Evolutionary conservation across 305 asterid genomes (phyloP), one percentile per base, ranked within the genome.

Genomic region (Fraxinus greggii): DNA sequence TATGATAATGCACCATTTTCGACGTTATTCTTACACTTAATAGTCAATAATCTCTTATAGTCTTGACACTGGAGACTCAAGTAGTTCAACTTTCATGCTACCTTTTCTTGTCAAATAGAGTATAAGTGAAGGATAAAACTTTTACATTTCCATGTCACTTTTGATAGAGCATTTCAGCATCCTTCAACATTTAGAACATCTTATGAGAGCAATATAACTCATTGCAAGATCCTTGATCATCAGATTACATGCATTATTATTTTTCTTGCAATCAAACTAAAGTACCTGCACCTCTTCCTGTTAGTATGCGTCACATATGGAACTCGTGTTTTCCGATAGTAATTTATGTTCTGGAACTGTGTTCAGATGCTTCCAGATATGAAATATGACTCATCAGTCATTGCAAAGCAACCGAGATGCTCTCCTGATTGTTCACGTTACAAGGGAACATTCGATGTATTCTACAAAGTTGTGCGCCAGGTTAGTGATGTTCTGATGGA

Each of bases 401-500:
- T 51, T 54, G 86, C 88, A 70, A 76, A 88, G 81, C 93, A 85
- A 79, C 86, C 91, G 31, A 38, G 88, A 29, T 86, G 93, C 86
- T 80, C 92, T 56, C 83, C 95, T 12, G 92, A 89, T 67, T 86
- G 89, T 85, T 79, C 84, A 54, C 92, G 89, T 24, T 94, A 92
- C 83, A 91, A 86, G 86, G 94, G 98, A 86, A 92, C 98, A 4
- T 65, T 90, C 74, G 98, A 94, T 90, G 93, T 94, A 75, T 86
- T 94, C 72, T 82, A 81, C 85, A 94, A 91, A 91, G 90, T 94
- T 59, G 85, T 83, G 74, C 94, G 87, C 10, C 94, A 94, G 97
- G 98, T 94, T 83, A 73, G 97, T 88, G 36, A 78, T 51, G 26
- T 77, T 79, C 48, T 54, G 69, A 28, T 82, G 76, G 65, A 77